A percentile compares a stretch with the other conserved stretches of the same genome.
These are phyloP conservation scores for Zychaea mexicana DNA, from an alignment of 371 early-diverging fungal genomes.

Conservation along the genomic window DNA sequence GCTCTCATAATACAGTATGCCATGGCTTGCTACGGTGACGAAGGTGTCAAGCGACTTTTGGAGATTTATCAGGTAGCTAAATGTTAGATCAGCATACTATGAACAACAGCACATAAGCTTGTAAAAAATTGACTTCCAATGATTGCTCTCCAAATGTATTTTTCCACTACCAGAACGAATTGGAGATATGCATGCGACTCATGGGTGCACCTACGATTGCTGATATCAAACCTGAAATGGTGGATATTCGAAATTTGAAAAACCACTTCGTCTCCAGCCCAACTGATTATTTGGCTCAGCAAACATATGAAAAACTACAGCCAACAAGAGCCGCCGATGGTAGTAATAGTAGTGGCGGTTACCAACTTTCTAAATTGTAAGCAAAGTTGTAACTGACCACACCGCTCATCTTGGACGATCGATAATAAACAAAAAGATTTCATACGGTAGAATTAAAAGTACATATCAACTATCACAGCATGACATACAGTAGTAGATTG, in stretches of 20 bases:
- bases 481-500: too few relatives aligned
- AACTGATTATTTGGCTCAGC: constrained; percentile 36
- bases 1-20: constrained; percentile 45
- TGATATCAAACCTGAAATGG: constrained; percentile 63
- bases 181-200: constrained; percentile 77
- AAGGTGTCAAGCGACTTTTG: constrained; percentile 73
- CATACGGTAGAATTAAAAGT: too few relatives aligned
- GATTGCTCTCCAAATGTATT: neutral
- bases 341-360: too few relatives aligned
- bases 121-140: constrained; percentile 33
- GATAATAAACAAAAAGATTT: too few relatives aligned
- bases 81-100: too few relatives aligned
- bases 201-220: constrained; percentile 66
- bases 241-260: constrained; percentile 55
- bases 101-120: too few relatives aligned
- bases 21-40: constrained; percentile 74
- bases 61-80: constrained; percentile 69
- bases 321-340: too few relatives aligned
- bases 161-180: constrained; percentile 47
- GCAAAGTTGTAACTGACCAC: too few relatives aligned
- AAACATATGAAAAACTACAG: constrained; percentile 43
- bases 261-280: constrained; percentile 48
- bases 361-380: too few relatives aligned
- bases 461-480: too few relatives aligned
- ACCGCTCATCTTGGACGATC: too few relatives aligned